Conservation (phyloP, 768 basidiomycete genomes). For the Boletus vinaceobasis region DNA sequence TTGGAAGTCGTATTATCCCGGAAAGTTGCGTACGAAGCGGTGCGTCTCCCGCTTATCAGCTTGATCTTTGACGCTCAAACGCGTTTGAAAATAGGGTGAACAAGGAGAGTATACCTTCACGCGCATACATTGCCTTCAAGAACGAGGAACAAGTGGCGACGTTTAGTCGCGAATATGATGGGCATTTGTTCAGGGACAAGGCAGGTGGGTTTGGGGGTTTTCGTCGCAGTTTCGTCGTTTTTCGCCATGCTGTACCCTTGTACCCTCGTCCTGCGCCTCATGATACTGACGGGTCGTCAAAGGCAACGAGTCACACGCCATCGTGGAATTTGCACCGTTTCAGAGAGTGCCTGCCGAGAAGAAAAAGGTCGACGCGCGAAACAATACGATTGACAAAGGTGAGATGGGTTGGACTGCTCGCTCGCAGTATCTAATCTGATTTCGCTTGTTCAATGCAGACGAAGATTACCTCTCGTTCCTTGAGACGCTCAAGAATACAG, state of each 20-base stretch:
- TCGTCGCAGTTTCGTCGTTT: not conserved
- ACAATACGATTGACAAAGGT: conserved; percentile 81
- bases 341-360: conserved; percentile 77
- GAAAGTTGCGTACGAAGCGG: conserved; percentile 66
- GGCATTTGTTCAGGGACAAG: conserved; percentile 90
- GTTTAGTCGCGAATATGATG: conserved; percentile 86
- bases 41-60: conserved; percentile 29
- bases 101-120: conserved; percentile 81
- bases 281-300: not conserved
- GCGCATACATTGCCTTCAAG: conserved; percentile 92
- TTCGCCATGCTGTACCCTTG: no score
- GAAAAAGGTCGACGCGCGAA: conserved; percentile 76
- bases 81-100: conserved; percentile 47
- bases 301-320: conserved; percentile 86
- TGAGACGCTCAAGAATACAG: conserved; percentile 57
- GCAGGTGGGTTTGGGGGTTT: conserved; percentile 48
- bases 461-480: conserved; percentile 84
- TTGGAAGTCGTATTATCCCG: conserved; percentile 66
- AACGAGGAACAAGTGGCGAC: conserved; percentile 61
- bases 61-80: not conserved
- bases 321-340: conserved; percentile 93
- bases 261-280: not conserved
- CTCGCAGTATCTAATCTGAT: not conserved
- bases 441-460: conserved; percentile 47
- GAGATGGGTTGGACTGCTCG: no score